phyloP scores from a whole-genome alignment of 805 yeast genomes.

The Monosporozyma unispora region DNA sequence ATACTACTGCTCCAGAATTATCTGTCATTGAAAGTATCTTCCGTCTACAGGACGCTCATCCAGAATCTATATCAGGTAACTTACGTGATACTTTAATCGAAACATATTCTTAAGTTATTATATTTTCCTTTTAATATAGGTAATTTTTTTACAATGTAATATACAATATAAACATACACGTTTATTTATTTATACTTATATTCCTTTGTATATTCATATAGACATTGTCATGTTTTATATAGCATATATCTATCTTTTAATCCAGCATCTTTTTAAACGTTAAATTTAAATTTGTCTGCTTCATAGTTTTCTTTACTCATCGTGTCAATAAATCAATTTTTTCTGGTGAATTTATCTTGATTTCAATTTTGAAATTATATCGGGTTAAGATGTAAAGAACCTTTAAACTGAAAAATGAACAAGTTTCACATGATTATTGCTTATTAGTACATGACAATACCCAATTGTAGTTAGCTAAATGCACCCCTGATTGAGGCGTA shows the following conservation, averaged over 20 bases:
- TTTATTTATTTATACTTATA: not conserved
- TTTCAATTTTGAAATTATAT: no score
- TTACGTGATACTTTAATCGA: constrained; percentile 88
- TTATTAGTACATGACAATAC: no score
- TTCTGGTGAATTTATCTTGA: no score
- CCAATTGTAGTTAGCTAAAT: no score
- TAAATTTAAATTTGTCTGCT: not conserved
- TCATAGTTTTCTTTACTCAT: no score
- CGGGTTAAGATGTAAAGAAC: no score
- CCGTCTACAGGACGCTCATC: constrained; percentile 85
- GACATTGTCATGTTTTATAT: not conserved
- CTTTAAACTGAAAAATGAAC: no score
- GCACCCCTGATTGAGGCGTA: no score
- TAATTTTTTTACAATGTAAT: not conserved
- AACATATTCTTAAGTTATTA: constrained; percentile 56
- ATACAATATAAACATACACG: not conserved
- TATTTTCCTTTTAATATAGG: not conserved
- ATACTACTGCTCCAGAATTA: constrained; percentile 97
- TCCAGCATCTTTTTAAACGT: not conserved
- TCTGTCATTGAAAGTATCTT: constrained; percentile 95
- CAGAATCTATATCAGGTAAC: constrained; percentile 74
- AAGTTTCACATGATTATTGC: no score
- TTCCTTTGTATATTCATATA: not conserved
- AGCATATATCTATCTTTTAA: not conserved
- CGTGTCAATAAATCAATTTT: no score